Evolutionary conservation across 768 basidiomycete species (phyloP).

Genomic region (Leccinum variicolor): DNA sequence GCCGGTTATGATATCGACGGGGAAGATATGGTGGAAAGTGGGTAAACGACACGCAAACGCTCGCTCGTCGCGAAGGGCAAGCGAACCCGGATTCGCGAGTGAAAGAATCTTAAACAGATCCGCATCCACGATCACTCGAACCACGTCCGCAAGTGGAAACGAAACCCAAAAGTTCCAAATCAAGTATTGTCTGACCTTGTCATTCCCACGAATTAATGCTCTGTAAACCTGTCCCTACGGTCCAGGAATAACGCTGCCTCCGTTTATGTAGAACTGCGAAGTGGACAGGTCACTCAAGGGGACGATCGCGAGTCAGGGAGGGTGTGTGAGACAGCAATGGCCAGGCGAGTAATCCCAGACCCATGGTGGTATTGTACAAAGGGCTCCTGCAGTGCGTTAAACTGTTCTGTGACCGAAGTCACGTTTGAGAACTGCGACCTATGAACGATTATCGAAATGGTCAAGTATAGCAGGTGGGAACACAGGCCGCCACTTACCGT

Average conservation of each 20-base stretch:
- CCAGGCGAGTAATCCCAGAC: neutral
- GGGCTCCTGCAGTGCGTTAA: neutral
- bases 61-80: too few relatives aligned
- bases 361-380: neutral
- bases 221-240: too few relatives aligned
- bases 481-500: neutral
- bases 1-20: too few relatives aligned
- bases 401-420: neutral
- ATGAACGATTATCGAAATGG: neutral
- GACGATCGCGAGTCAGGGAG: neutral
- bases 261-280: neutral
- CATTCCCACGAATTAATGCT: too few relatives aligned
- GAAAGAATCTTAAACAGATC: too few relatives aligned
- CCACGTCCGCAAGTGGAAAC: too few relatives aligned
- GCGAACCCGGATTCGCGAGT: too few relatives aligned
- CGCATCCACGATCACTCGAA: too few relatives aligned
- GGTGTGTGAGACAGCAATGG: neutral
- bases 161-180: too few relatives aligned
- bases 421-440: neutral
- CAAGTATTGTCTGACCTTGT: too few relatives aligned
- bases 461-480: neutral
- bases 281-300: neutral
- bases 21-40: too few relatives aligned
- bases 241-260: constrained; percentile 4
- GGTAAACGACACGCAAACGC: too few relatives aligned